Conservation (phyloP, 768 basidiomycete species). For the Cystobasidium ongulense region DNA sequence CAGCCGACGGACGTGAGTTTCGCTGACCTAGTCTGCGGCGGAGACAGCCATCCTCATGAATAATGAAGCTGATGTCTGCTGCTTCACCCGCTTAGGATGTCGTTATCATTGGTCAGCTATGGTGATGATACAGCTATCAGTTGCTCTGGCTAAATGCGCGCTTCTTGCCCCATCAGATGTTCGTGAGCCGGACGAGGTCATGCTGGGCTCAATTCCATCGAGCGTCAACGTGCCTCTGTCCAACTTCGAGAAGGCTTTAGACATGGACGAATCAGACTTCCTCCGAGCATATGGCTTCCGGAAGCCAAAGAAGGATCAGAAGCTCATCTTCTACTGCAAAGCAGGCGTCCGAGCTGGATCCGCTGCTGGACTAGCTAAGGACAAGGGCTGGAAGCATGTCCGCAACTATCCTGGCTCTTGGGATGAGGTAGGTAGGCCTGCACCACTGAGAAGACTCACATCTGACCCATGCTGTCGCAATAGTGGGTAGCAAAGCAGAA, state of each 20-base stretch:
- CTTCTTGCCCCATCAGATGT: slow-evolving; percentile 63
- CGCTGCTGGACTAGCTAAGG: slow-evolving; percentile 47
- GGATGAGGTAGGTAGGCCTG: slow-evolving; percentile 45
- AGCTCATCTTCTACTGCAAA: slow-evolving; percentile 81
- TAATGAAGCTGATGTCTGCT: background rate
- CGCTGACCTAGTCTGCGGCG: background rate
- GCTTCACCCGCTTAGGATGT: slow-evolving; percentile 19
- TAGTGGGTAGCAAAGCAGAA: slow-evolving; percentile 11
- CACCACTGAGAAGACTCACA: background rate
- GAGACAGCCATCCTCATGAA: background rate
- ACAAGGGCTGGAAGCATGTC: slow-evolving; percentile 53
- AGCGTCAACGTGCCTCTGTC: slow-evolving; percentile 82
- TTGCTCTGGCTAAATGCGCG: background rate
- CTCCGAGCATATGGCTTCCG: slow-evolving; percentile 61
- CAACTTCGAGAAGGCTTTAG: slow-evolving; percentile 60
- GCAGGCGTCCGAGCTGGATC: slow-evolving; percentile 74
- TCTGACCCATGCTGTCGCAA: background rate
- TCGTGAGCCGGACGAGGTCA: slow-evolving; percentile 83
- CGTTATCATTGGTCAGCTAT: slow-evolving; percentile 34
- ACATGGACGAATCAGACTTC: slow-evolving; percentile 54
- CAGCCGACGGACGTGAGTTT: slow-evolving; percentile 56
- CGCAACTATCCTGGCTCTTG: slow-evolving; percentile 71
- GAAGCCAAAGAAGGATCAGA: slow-evolving; percentile 62
- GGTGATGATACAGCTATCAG: background rate
- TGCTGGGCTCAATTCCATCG: slow-evolving; percentile 85